Percentiles rank a stretch among this genome's conserved stretches.
Conservation (phyloP, 1,284 basidiomycete genomes). For the Apiotrichum montevideense region DNA sequence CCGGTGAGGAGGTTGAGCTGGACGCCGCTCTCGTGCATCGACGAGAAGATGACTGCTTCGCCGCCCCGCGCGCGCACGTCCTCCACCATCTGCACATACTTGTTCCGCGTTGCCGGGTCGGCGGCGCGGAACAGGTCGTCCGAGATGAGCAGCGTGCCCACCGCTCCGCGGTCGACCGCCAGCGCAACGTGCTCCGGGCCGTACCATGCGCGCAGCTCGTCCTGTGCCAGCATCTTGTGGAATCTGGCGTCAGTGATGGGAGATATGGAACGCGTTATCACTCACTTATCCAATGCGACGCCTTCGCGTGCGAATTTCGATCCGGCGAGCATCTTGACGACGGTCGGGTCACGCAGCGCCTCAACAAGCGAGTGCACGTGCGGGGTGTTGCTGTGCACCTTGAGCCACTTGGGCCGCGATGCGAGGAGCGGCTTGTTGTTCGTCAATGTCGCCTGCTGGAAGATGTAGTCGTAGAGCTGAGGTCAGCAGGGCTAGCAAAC, state of each 20-base stretch:
- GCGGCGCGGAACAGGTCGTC: conserved; percentile 87
- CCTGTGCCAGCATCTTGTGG: conserved; percentile 90
- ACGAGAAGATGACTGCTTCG: conserved; percentile 93
- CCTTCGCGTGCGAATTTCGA: conserved; percentile 98
- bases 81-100: conserved; percentile 85
- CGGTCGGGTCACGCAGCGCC: conserved; percentile 88
- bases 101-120: conserved; percentile 67
- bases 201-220: conserved; percentile 98
- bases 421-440: conserved; percentile 76
- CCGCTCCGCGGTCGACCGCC: conserved; percentile 86
- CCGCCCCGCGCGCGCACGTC: conserved; percentile 80
- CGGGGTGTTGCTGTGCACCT: conserved; percentile 84
- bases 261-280: conserved; percentile 1
- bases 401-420: conserved; percentile 76
- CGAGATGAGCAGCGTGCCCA: conserved; percentile 90
- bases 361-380: conserved; percentile 96
- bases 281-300: conserved; percentile 76
- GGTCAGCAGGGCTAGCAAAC: neutral
- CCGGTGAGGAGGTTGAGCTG: conserved; percentile 91
- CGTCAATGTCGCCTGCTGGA: conserved; percentile 70
- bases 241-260: conserved; percentile 55
- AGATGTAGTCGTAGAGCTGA: conserved; percentile 67
- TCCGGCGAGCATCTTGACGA: conserved; percentile 65
- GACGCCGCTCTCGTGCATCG: conserved; percentile 98
- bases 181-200: conserved; percentile 88